Conservation (phyloP, 768 basidiomycete genomes). For the Lactarius trivialis region DNA sequence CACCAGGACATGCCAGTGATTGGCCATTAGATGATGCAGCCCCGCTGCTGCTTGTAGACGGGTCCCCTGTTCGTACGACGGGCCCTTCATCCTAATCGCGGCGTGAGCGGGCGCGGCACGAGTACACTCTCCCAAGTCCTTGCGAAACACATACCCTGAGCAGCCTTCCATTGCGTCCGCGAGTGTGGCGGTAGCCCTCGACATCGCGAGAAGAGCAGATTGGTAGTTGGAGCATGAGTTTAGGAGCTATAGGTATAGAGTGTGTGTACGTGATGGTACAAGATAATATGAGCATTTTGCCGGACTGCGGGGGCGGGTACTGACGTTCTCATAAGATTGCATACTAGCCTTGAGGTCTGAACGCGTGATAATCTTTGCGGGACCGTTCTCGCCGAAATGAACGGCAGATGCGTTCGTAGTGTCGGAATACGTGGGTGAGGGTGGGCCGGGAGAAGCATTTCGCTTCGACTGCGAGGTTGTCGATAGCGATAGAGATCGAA, state of each 20-base stretch:
- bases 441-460: slow-evolving; percentile 49
- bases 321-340: slow-evolving; percentile 75
- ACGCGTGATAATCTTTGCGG: slow-evolving; percentile 77
- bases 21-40: slow-evolving; percentile 84
- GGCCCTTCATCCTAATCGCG: slow-evolving; percentile 59
- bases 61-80: slow-evolving; percentile 72
- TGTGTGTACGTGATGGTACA: background rate
- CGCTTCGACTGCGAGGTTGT: slow-evolving; percentile 29
- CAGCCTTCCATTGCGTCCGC: slow-evolving; percentile 84
- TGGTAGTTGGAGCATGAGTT: slow-evolving; percentile 73
- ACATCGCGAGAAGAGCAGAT: slow-evolving; percentile 71
- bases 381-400: slow-evolving; percentile 68
- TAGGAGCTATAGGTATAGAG: slow-evolving; percentile 50
- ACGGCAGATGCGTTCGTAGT: slow-evolving; percentile 71
- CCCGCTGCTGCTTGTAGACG: slow-evolving; percentile 82
- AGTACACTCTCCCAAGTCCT: background rate
- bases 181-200: slow-evolving; percentile 75
- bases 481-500: slow-evolving; percentile 45
- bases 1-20: slow-evolving; percentile 89
- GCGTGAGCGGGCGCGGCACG: background rate
- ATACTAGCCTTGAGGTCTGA: slow-evolving; percentile 70
- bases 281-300: background rate
- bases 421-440: slow-evolving; percentile 82
- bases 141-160: slow-evolving; percentile 54
- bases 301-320: slow-evolving; percentile 25